Base-by-base conservation (phyloP, 495 filamentous ascomycete species). In the Neurospora tetrasperma region DNA sequence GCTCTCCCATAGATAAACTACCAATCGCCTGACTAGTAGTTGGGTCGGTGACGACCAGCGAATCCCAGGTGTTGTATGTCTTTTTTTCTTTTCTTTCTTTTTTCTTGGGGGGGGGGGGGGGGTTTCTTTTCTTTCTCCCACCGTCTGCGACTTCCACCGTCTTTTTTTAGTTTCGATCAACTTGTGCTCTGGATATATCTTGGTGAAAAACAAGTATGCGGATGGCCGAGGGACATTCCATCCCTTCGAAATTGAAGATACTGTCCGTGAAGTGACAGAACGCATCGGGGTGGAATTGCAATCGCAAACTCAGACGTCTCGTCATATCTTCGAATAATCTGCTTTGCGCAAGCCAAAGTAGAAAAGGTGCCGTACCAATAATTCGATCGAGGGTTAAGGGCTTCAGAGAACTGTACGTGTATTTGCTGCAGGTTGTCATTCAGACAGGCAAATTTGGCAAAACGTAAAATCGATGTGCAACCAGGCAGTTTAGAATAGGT, bases 1-100 rank as follows among this genome's bases (percentile, higher is more conserved):
- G 84, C 81, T 85, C 84, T 83, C 35, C 35, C 35, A 38, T 38
- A 38, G 35, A 38, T 38, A 38, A 38, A 4, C 35, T 38, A 38
- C 35, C 4, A 38, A 38, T 38, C 78, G 48, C 48, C 23, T 27
- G 79, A 83, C 76, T 77, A 84, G 84, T 83, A 84, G 80, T 85
- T 81, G 79, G 80, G 83, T 85, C 78, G 84, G 81, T 84, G 84
- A 84, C 81, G 79, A 85, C 71, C 70, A 76, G 76, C 70, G 76
- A 76, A 76, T 78, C 69, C 76, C 73, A 59, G 76, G 76, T 73
- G 76, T 76, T 78, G 76, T 74, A 78, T 76, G 71, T 76, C 71
- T 69, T 73, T 71, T 71, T 46, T n/a, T 27, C 12, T 20, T n/a
- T n/a, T n/a, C n/a, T n/a, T n/a, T n/a, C n/a, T n/a, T 48, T 20